Base-by-base conservation (phyloP, 2,329 filamentous ascomycete species). In the Talaromyces sp. region DNA sequence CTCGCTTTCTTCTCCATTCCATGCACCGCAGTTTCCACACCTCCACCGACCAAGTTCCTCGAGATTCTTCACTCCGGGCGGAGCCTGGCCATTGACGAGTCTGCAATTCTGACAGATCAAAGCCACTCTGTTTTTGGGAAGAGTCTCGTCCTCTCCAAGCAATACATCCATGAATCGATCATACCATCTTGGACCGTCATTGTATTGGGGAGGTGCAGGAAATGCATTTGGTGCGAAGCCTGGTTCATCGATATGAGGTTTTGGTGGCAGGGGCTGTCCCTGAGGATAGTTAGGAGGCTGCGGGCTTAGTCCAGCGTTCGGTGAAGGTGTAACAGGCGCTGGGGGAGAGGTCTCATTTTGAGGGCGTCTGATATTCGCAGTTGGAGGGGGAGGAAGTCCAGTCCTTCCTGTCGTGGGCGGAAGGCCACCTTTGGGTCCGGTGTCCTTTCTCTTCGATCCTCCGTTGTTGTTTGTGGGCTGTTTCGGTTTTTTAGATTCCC, bases 11-110 rank as follows among this genome's bases (percentile, higher is more conserved):
- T 90, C 85, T 0, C 93, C 93, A 72, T 99, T 99, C 78, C 84
- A 83, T 1, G 86, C 81, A 10, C 88, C 88, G 71, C 95, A 99
- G n/a, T 85, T 85, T 72, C 91, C 89, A 75, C 95, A 99, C 63
- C 88, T 87, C 95, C 95, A 99, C 64, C 82, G 82, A 1, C 93
- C 95, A 0, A 99, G 71, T 57, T 97, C 93, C 44, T 90, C 86
- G 1, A 93, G 77, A 0, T 82, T 85, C 67, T 86, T 89, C 0
- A 90, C 88, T 1, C 95, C 95, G 0, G 95, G 93, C 1, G 95
- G 93, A 3, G 95, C 95, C 73, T 97, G 95, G 0, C 96, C 95
- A 72, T 99, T 99, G 55, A 99, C 93, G 1, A 97, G 84, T 32
- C 91, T 84, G 73, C 95, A 99, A 44, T 84, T 81, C 33, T 81